Percentiles rank a stretch among this genome's conserved stretches.
Evolutionary conservation across 2,329 filamentous ascomycete species (phyloP).

Genomic region (Alternaria novae-zelandiae): DNA sequence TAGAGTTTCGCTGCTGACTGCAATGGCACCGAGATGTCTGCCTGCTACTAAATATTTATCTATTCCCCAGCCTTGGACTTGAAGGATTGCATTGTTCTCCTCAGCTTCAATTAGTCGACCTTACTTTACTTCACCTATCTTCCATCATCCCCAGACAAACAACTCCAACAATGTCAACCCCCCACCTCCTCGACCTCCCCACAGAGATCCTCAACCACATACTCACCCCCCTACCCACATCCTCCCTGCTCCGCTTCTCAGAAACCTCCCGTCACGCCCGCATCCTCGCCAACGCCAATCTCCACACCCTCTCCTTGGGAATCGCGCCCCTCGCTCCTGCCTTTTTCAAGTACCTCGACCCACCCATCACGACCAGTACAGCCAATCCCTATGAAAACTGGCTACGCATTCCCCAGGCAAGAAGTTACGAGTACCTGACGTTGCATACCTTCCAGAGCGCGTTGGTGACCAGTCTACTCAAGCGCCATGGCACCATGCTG

Average conservation of each 20-base stretch:
- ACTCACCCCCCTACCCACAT: conserved; percentile 39
- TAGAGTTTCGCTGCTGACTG: neutral
- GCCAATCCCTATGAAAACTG: neutral
- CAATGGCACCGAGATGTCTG: neutral
- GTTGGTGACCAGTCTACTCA: conserved; percentile 32
- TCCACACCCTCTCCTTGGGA: conserved; percentile 74
- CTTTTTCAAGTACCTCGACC: neutral
- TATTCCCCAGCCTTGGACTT: neutral
- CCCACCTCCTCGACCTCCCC: conserved; percentile 34
- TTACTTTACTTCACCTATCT: no score
- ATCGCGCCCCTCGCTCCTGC: conserved; percentile 60
- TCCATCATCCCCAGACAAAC: no score
- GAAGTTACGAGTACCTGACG: conserved; percentile 23
- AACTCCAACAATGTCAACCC: conserved; percentile 17
- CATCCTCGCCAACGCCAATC: conserved; percentile 36
- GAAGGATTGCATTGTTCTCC: neutral
- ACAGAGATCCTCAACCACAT: conserved; percentile 44
- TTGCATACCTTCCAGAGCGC: conserved; percentile 39
- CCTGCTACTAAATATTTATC: neutral
- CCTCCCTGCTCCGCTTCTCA: conserved; percentile 43
- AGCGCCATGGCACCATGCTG: conserved; percentile 32
- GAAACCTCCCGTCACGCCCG: conserved; percentile 37
- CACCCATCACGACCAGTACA: conserved; percentile 48
- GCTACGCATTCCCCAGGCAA: conserved; percentile 13
- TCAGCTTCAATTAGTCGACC: neutral